A percentile compares a stretch with the other conserved stretches of the same genome.
phyloP scores from a whole-genome alignment of 257 asterid genomes.

The Solanum etuberosum region DNA sequence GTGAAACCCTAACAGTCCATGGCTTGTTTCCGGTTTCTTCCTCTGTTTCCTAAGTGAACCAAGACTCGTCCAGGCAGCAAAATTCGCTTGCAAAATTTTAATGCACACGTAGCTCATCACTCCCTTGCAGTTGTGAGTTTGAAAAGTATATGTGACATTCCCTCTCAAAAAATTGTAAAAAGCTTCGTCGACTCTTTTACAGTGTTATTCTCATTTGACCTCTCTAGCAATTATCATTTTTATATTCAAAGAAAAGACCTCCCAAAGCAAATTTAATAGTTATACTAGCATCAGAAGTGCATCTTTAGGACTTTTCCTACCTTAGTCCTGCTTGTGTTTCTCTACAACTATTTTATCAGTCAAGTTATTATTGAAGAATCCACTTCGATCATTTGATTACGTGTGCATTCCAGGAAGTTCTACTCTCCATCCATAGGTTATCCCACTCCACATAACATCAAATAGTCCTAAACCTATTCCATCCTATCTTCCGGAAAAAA shows the following conservation, averaged over 20 bases:
- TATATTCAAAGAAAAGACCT: neutral
- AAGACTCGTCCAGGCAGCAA: neutral
- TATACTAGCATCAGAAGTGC: neutral
- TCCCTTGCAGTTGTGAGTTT: neutral
- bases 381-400: neutral
- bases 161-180: neutral
- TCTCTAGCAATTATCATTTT: neutral
- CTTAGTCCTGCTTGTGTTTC: neutral
- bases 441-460: neutral
- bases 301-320: neutral
- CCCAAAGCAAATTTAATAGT: neutral
- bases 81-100: neutral
- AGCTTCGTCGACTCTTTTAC: neutral
- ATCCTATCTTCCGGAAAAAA: neutral
- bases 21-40: neutral
- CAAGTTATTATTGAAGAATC: neutral
- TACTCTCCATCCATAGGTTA: neutral
- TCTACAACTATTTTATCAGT: neutral
- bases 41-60: neutral
- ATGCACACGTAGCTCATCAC: neutral
- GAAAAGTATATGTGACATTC: neutral
- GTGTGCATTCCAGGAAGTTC: neutral
- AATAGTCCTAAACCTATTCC: neutral
- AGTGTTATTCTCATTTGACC: neutral
- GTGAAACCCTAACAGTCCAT: neutral